A percentile compares a stretch with the other conserved stretches of the same genome.
Conservation (phyloP, 1,139 yeast species). For the Dujonia santamariae region DNA sequence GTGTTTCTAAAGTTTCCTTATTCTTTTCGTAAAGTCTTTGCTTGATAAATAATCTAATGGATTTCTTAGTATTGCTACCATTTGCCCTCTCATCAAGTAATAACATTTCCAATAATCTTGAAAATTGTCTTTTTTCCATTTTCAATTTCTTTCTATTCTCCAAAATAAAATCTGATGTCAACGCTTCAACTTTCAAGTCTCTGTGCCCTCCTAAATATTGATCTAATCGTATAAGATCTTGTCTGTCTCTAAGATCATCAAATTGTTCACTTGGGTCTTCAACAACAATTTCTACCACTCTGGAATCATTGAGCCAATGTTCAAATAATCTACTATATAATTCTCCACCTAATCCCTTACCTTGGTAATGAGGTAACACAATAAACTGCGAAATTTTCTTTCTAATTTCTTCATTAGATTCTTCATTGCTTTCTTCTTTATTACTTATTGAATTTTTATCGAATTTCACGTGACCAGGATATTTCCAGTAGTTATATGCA, state of each 20-base stretch:
- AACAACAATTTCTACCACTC: conserved; percentile 74
- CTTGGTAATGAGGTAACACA: conserved; percentile 77
- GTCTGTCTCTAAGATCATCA: conserved; percentile 84
- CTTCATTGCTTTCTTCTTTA: too few relatives aligned
- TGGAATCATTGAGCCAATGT: conserved; percentile 50
- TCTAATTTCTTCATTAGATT: conserved; percentile 45
- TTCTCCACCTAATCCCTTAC: conserved; percentile 63
- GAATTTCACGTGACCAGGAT: conserved; percentile 54
- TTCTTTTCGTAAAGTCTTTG: conserved; percentile 72
- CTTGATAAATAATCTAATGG: conserved; percentile 63
- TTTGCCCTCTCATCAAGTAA: conserved; percentile 36
- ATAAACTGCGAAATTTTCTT: conserved; percentile 87
- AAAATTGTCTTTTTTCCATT: conserved; percentile 75
- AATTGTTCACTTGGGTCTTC: conserved; percentile 95
- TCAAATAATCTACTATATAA: conserved; percentile 57
- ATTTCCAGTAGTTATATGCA: conserved; percentile 81
- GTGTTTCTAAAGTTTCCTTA: conserved; percentile 66
- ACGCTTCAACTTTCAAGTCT: conserved; percentile 11
- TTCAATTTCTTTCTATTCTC: conserved; percentile 42
- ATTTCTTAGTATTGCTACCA: conserved; percentile 31
- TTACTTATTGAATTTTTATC: conserved; percentile 50
- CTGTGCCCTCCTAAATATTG: conserved; percentile 19
- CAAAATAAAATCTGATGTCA: conserved; percentile 45
- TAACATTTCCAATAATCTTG: conserved; percentile 74
- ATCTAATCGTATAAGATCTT: conserved; percentile 61